Evolutionary conservation across 371 early-diverging fungal genomes (phyloP), one percentile per base, ranked within the genome.

Genomic region (Dichotomocladium elegans): DNA sequence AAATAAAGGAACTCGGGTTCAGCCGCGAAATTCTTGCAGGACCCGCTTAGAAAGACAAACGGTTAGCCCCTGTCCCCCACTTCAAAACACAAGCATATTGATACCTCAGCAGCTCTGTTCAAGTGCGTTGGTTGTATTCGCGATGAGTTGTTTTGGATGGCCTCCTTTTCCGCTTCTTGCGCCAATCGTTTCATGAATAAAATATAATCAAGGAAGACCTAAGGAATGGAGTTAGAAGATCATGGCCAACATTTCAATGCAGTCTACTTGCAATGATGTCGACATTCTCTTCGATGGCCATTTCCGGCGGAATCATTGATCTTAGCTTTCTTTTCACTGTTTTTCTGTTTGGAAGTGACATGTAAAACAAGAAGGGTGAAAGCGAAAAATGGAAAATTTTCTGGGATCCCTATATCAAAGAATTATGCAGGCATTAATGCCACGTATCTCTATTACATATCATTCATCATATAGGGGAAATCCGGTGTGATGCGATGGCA

Each of bases 171-270:
- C 0, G 61, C 47, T 47, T 55, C 61, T 15, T 30, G 29, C 43
- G 50, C 57, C 25, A 61, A 27, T 42, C 56, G 43, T 35, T 48
- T 53, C 42, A 61, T 35, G 45, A 61, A 61, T 37, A 56, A 7
- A 4, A 56, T 34, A 34, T 61, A 61, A 29, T 55, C 52, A 26
- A 61, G 26, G 21, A 53, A 61, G 17, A 61, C 57, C 61, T 61
- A 26, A 8, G 8, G n/a, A 31, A 22, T 43, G 25, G 25, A 15
- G 33, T 37, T 25, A 7, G 22, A 28, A 33, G 6, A 27, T 12
- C 1, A 4, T 37, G 15, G 11, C 27, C n/a, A 21, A 27, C 5
- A 27, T 27, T 35, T 22, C 15, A 15, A 21, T 30, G 28, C 34
- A 4, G 9, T 33, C 48, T 28, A 27, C 3, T 2, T 47, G 48